Conservation (phyloP, 768 basidiomycete genomes). For the Suillus subaureus region DNA sequence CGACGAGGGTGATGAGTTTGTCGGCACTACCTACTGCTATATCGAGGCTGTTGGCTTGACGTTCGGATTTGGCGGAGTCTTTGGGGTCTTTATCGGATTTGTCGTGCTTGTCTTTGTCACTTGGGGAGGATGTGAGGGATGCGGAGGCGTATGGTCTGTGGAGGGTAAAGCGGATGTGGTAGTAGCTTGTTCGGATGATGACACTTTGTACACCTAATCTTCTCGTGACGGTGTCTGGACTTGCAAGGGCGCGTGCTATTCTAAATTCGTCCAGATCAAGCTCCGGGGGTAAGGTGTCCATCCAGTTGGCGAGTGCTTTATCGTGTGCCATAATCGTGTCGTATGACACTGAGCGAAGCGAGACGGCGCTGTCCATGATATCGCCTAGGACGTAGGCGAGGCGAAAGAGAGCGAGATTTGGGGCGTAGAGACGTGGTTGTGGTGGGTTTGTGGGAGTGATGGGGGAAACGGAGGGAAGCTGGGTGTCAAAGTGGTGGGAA, state of each 20-base stretch:
- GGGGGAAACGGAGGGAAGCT: slow-evolving; percentile 63
- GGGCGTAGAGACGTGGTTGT: slow-evolving; percentile 69
- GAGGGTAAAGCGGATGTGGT: slow-evolving; percentile 83
- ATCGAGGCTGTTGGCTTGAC: slow-evolving; percentile 61
- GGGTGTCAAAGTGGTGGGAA: slow-evolving; percentile 84
- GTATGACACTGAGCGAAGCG: slow-evolving; percentile 77
- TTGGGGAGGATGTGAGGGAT: slow-evolving; percentile 22
- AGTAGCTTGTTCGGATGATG: slow-evolving; percentile 74
- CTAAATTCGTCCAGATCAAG: slow-evolving; percentile 77
- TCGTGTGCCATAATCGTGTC: slow-evolving; percentile 75
- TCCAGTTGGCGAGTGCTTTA: slow-evolving; percentile 70
- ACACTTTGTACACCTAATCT: slow-evolving; percentile 81
- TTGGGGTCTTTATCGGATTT: slow-evolving; percentile 28
- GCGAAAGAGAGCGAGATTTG: slow-evolving; percentile 74
- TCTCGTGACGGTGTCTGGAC: slow-evolving; percentile 56
- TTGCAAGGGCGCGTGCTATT: slow-evolving; percentile 72
- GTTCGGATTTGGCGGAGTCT: slow-evolving; percentile 29
- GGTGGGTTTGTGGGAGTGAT: slow-evolving; percentile 36
- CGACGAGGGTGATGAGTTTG: slow-evolving; percentile 76
- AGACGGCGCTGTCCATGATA: slow-evolving; percentile 84
- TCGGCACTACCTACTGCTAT: slow-evolving; percentile 77
- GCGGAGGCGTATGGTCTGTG: slow-evolving; percentile 71
- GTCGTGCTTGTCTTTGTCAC: slow-evolving; percentile 35
- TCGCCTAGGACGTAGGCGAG: slow-evolving; percentile 81
- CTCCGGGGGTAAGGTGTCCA: slow-evolving; percentile 73